These are phyloP conservation scores for Xylariaceae sp. DNA, from an alignment of 2,329 filamentous ascomycete species.

Conservation along the genomic window DNA sequence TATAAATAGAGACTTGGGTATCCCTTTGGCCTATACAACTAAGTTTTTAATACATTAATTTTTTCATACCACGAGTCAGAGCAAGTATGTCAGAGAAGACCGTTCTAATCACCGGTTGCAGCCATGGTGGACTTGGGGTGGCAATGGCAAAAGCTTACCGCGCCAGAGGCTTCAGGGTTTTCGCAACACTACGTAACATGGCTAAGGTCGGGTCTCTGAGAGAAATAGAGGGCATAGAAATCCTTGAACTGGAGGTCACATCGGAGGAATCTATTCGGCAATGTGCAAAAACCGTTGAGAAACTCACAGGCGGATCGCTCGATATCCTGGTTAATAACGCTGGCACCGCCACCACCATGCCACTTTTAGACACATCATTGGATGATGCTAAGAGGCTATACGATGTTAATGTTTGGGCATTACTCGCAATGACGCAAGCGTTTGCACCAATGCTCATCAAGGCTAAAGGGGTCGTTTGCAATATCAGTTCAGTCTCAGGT, in stretches of 20 bases:
- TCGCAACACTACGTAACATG: constrained; percentile 15
- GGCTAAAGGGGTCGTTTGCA: constrained; percentile 1
- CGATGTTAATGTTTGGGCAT: constrained; percentile 18
- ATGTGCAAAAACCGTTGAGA: neutral
- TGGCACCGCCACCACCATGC: constrained; percentile 4
- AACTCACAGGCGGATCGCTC: constrained; percentile 2
- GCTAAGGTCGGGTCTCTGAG: constrained; percentile 3
- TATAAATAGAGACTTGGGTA: neutral
- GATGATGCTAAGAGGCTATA: constrained; percentile 11
- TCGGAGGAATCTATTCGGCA: constrained; percentile 10
- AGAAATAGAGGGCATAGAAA: neutral
- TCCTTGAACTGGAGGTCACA: constrained; percentile 24
- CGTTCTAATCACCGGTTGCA: constrained; percentile 14
- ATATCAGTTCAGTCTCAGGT: constrained; percentile 9
- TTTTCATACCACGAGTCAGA: neutral
- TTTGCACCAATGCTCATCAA: constrained; percentile 16
- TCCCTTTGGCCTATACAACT: too few species aligned
- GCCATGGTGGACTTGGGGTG: constrained; percentile 9
- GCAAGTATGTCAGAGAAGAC: neutral
- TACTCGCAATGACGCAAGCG: constrained; percentile 7
- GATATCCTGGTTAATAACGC: constrained; percentile 26
- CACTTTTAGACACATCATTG: constrained; percentile 16
- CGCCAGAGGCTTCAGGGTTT: constrained; percentile 10
- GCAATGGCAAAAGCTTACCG: constrained; percentile 5
- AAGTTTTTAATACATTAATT: neutral